Evolutionary conservation across 2,329 filamentous ascomycete genomes (phyloP).

Genomic region (Lizonia empirigonia): DNA sequence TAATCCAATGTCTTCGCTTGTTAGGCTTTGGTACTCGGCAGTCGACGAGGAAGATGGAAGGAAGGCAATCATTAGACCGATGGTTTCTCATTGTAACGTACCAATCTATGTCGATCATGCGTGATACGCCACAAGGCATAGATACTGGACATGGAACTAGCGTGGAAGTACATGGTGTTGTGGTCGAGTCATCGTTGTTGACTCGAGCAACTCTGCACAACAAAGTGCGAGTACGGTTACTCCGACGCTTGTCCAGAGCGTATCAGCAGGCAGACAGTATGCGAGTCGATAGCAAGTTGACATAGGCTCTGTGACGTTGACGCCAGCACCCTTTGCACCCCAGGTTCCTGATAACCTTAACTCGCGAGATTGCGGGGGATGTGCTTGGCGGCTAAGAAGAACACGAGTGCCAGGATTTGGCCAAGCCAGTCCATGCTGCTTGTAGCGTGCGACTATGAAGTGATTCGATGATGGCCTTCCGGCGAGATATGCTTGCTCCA

Average conservation of each 20-base stretch:
- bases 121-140: not conserved
- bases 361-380: conserved; percentile 6
- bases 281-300: not conserved
- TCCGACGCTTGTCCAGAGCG: no score
- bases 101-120: not conserved
- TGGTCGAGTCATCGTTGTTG: not conserved
- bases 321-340: not conserved
- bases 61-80: no score
- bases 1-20: no score
- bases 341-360: not conserved
- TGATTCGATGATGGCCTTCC: not conserved
- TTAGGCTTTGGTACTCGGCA: no score
- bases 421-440: conserved; percentile 9
- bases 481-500: not conserved
- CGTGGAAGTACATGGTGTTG: no score
- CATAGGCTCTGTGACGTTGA: conserved; percentile 4
- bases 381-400: conserved; percentile 5
- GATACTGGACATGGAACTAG: no score
- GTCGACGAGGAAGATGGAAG: no score
- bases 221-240: no score
- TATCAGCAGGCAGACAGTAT: not conserved
- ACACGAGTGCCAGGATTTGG: conserved; percentile 1
- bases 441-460: not conserved
- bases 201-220: not conserved
- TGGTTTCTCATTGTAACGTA: not conserved